Evolutionary conservation across 1,139 yeast genomes (phyloP), one percentile per base, ranked within the genome.

Genomic region (Pichia cactophila): DNA sequence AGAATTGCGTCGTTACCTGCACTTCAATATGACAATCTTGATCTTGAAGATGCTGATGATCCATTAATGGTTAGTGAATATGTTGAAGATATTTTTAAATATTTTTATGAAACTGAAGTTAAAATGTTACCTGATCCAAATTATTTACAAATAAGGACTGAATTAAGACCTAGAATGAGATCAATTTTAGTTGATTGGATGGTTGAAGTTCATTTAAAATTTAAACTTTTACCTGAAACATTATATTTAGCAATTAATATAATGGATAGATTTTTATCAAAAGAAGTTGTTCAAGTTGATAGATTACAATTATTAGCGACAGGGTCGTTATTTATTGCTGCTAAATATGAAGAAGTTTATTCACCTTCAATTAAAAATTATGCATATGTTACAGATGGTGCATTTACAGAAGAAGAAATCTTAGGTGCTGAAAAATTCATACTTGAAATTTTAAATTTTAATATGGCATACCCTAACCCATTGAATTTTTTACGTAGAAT

Each of bases 41-140:
- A 90, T 64, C 90, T 85, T 47, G 96, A 87, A 60, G 98, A 92
- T 65, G 70, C 73, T 54, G 90, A 86, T 60, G 98, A 92, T 67
- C 97, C 97, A 11, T 74, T 86, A 56, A 89, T 90, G 97, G 97
- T 87, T 33, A 81, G 90, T 58, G 98, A 92, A 70, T 92, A 89
- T 64, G 96, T 87, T 50, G 78, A 73, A 57, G 97, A 88, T 54
- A 90, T 92, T 52, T 90, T 88, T 67, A 83, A 78, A 41, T 88
- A 86, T 65, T 71, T 90, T 58, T 81, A 84, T 65, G 83, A 77
- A 62, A 72, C 85, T 53, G 97, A 92, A 68, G 69, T 73, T 43
- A 74, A 78, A 61, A 87, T 92, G 56, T 73, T 89, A 65, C 96
- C 97, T 23, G 83, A 83, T 60, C 74, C 89, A 11, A 77, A 80